Evolutionary conservation across 2,329 filamentous ascomycete species (phyloP), one percentile per base, ranked within the genome.

Genomic region (Plectosphaerella cucumerina): DNA sequence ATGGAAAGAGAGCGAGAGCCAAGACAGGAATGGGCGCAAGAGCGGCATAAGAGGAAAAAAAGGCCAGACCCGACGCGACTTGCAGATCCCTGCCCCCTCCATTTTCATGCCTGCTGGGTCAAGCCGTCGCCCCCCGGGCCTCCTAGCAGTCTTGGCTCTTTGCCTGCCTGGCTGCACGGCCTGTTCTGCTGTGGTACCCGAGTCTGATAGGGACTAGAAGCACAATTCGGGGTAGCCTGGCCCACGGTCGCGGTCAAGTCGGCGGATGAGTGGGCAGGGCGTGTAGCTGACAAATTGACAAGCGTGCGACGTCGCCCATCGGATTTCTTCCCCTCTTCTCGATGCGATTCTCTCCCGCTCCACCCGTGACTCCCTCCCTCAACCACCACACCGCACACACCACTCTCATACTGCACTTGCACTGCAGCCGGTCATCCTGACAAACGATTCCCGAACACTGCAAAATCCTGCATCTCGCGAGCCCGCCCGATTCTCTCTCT

Each of bases 231-330:
- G 26, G 26, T 31, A 31, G 26, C 26, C 26, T 31, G 26, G 26
- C 8, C n/a, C 26, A 31, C 26, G 26, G 26, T 31, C 23, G 23
- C n/a, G n/a, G n/a, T n/a, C n/a, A n/a, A n/a, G 23, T 26, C 26
- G 26, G 26, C 26, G 26, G 26, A 8, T 11, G 12, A 11, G 26
- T 31, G 26, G 17, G 17, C 39, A 42, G 39, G 39, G 39, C 39
- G 39, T 18, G 17, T 22, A 18, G 56, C 56, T 58, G 53, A 58
- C 56, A 57, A 57, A 57, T 56, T 55, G 55, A 52, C 39, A 50
- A n/a, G n/a, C n/a, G n/a, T 53, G 37, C n/a, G 14, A 39, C 37
- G 23, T n/a, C 43, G 12, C 23, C 35, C 35, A 44, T 51, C 48
- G 52, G 44, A 47, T 51, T 54, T 48, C 53, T 53, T 48, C 48